Percentiles rank a stretch among this genome's conserved stretches.
Evolutionary conservation across 306 rosid genomes (phyloP).

Genomic region (Ziziphus jujuba): DNA sequence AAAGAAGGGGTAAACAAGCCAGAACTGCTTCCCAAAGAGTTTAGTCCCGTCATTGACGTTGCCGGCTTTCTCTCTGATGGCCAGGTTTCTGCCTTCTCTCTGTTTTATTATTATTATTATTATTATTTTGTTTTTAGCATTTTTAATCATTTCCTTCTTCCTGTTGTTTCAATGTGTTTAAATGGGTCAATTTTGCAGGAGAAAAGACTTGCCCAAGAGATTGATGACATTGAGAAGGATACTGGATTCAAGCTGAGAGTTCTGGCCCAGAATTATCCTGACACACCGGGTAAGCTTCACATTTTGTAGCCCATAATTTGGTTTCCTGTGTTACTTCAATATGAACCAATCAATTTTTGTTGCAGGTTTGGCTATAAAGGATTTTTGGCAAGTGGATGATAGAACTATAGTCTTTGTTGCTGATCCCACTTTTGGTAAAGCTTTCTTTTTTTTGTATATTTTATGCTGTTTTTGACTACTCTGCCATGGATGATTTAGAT

Average conservation of each 20-base stretch:
- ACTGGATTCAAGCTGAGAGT: slow-evolving; percentile 89
- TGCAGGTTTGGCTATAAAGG: slow-evolving; percentile 89
- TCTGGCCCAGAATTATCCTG: slow-evolving; percentile 94
- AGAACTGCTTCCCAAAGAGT: slow-evolving; percentile 83
- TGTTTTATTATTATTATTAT: background rate
- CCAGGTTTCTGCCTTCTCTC: slow-evolving; percentile 48
- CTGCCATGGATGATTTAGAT: slow-evolving; percentile 12
- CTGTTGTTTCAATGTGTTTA: background rate
- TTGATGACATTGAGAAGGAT: slow-evolving; percentile 64
- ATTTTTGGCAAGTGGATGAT: slow-evolving; percentile 97
- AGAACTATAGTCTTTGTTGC: slow-evolving; percentile 96
- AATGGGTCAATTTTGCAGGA: slow-evolving; percentile 51
- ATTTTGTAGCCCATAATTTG: background rate
- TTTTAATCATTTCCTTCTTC: background rate
- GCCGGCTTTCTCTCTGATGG: slow-evolving; percentile 97
- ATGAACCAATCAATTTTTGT: background rate
- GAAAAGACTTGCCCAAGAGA: slow-evolving; percentile 69
- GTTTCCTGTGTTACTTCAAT: background rate
- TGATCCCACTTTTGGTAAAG: slow-evolving; percentile 94
- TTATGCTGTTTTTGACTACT: background rate
- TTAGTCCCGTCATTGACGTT: slow-evolving; percentile 84
- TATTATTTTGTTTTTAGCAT: background rate
- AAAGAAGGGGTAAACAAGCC: slow-evolving; percentile 90
- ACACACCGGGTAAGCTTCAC: slow-evolving; percentile 66
- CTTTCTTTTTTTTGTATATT: background rate